A percentile compares a stretch with the other conserved stretches of the same genome.
Evolutionary conservation across 148 eudicot species (phyloP).

Genomic region (Beta vulgaris): DNA sequence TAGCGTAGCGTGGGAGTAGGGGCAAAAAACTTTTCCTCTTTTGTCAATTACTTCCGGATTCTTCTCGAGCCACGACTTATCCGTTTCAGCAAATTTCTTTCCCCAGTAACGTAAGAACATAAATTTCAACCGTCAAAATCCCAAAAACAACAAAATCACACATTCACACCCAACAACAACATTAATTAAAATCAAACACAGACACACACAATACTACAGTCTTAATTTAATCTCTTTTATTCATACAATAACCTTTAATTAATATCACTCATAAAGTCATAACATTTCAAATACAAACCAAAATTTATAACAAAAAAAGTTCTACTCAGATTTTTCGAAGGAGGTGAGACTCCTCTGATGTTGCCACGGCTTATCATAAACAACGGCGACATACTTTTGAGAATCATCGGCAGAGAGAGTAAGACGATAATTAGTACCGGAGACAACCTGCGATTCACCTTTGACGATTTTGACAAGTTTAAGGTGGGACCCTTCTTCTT

Average conservation of each 20-base stretch:
- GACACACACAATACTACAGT: too few relatives aligned
- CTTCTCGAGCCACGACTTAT: neutral
- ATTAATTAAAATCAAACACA: too few relatives aligned
- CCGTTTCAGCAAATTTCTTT: too few relatives aligned
- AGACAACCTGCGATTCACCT: slow-evolving; percentile 38
- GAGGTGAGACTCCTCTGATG: slow-evolving; percentile 27
- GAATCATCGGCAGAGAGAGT: slow-evolving; percentile 29
- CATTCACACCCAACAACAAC: too few relatives aligned
- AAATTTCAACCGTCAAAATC: too few relatives aligned
- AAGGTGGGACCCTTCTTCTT: neutral
- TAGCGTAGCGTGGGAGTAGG: too few relatives aligned
- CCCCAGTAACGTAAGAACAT: too few relatives aligned
- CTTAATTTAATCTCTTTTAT: too few relatives aligned
- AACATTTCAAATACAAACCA: slow-evolving; percentile 3
- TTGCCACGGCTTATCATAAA: slow-evolving; percentile 41
- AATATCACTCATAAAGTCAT: neutral
- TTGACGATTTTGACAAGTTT: slow-evolving; percentile 15
- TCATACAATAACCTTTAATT: too few relatives aligned
- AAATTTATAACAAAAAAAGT: neutral
- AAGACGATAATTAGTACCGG: slow-evolving; percentile 41
- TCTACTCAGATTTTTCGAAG: too few relatives aligned
- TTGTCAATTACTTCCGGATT: neutral
- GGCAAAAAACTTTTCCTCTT: too few relatives aligned
- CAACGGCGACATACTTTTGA: slow-evolving; percentile 29
- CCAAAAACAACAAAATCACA: too few relatives aligned